Evolutionary conservation across 2,329 filamentous ascomycete species (phyloP).

Genomic region (Colletotrichum tanaceti): DNA sequence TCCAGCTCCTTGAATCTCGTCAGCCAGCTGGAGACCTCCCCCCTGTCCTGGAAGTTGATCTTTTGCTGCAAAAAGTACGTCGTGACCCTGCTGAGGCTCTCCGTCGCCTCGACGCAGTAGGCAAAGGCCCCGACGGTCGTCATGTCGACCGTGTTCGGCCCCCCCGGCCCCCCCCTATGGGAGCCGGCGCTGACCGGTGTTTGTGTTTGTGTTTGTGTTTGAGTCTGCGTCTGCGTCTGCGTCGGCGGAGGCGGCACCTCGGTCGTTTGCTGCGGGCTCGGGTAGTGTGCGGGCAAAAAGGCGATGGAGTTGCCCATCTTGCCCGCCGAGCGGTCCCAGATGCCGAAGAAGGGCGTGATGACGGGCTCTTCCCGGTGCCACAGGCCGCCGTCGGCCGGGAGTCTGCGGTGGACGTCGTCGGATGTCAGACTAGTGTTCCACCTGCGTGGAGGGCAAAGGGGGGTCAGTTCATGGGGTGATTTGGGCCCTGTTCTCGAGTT

Average conservation of each 20-base stretch:
- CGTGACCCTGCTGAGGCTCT: constrained; percentile 58
- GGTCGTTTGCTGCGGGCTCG: constrained; percentile 42
- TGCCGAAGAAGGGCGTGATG: constrained; percentile 57
- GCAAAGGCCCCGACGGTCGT: constrained; percentile 59
- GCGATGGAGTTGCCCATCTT: constrained; percentile 54
- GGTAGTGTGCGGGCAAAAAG: constrained; percentile 51
- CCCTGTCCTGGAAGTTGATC: constrained; percentile 53
- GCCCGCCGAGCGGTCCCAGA: constrained; percentile 56
- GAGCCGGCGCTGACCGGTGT: constrained; percentile 19
- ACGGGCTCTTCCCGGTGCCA: constrained; percentile 56
- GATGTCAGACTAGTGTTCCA: constrained; percentile 51
- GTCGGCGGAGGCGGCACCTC: constrained; percentile 41
- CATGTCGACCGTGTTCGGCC: constrained; percentile 44
- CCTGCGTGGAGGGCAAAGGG: constrained; percentile 28
- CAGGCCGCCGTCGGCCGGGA: constrained; percentile 53
- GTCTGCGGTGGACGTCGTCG: constrained; percentile 46
- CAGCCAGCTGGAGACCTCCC: constrained; percentile 57
- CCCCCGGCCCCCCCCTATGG: no score
- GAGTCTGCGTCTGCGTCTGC: no score
- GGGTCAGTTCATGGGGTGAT: no score
- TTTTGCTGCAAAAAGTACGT: constrained; percentile 59
- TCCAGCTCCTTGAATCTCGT: constrained; percentile 62
- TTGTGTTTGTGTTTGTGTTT: no score
- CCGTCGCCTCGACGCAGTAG: constrained; percentile 60
- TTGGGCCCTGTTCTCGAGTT: no score